These are phyloP conservation scores for Eimeria sp. DNA, from an alignment of 169 alveolate genomes.

Conservation along the genomic window DNA sequence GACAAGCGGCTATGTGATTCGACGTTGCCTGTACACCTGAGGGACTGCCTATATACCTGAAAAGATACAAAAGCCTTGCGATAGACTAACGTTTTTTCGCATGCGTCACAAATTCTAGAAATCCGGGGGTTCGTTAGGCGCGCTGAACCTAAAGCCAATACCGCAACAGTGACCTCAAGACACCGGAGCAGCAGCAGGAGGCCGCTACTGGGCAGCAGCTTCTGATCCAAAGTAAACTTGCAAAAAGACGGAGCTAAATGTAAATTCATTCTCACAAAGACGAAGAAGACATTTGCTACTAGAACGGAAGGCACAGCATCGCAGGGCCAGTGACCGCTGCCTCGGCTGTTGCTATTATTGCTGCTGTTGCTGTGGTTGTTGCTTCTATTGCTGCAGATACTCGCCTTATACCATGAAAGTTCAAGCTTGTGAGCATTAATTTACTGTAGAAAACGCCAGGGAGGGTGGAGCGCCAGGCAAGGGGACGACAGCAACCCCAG, in stretches of 20 bases:
- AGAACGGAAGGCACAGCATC: background rate
- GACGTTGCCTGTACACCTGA: conserved; percentile 21
- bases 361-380: background rate
- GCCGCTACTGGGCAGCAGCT: background rate
- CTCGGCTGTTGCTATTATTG: background rate
- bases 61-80: background rate
- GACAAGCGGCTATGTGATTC: background rate
- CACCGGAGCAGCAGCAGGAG: background rate
- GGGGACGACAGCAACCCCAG: background rate
- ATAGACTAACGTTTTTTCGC: background rate
- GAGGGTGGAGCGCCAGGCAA: background rate
- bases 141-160: background rate
- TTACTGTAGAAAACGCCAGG: background rate
- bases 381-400: background rate
- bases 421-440: background rate
- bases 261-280: background rate
- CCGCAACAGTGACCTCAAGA: conserved; percentile 44
- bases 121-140: background rate
- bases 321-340: background rate
- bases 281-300: background rate
- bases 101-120: background rate
- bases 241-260: background rate
- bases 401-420: background rate
- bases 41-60: conserved; percentile 14
- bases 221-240: background rate